phyloP scores from a whole-genome alignment of 2,329 filamentous ascomycete species.

The Amesomyces nigricolor region DNA sequence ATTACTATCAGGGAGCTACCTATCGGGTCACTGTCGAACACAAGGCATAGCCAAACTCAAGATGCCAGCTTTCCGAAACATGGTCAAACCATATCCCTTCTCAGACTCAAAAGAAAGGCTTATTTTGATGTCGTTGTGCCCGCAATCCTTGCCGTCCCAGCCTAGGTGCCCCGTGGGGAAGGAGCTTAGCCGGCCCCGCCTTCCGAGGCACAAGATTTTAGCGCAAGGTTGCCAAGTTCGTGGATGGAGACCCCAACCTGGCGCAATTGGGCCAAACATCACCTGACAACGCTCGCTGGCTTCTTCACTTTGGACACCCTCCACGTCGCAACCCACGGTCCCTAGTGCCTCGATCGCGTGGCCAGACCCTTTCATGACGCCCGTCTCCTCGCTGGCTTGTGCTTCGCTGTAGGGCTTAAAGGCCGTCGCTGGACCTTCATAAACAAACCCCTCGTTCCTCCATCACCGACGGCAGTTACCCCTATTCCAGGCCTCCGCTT shows the following conservation, averaged over 20 bases:
- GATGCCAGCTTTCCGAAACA: no score
- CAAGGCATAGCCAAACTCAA: no score
- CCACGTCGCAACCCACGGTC: no score
- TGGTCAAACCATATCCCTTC: neutral
- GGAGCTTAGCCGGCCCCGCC: constrained; percentile 5
- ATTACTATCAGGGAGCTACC: no score
- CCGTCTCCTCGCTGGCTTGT: neutral
- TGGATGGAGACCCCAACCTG: neutral
- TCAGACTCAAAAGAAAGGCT: neutral
- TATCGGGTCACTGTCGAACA: no score
- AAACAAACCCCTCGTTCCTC: neutral
- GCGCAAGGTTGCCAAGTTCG: constrained; percentile 6
- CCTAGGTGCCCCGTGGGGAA: constrained; percentile 9
- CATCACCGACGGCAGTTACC: neutral
- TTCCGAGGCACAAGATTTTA: constrained; percentile 16
- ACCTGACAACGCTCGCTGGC: constrained; percentile 1
- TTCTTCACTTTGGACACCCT: neutral
- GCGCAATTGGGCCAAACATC: constrained; percentile 2
- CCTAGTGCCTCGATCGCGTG: neutral
- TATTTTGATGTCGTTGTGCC: neutral
- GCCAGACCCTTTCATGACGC: neutral
- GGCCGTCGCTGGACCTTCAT: neutral
- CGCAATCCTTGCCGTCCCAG: neutral
- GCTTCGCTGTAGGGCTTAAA: constrained; percentile 1
- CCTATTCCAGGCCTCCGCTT: neutral